These are phyloP conservation scores for Pestalotiopsis sp. DNA, from an alignment of 2,329 filamentous ascomycete genomes.

Conservation along the genomic window DNA sequence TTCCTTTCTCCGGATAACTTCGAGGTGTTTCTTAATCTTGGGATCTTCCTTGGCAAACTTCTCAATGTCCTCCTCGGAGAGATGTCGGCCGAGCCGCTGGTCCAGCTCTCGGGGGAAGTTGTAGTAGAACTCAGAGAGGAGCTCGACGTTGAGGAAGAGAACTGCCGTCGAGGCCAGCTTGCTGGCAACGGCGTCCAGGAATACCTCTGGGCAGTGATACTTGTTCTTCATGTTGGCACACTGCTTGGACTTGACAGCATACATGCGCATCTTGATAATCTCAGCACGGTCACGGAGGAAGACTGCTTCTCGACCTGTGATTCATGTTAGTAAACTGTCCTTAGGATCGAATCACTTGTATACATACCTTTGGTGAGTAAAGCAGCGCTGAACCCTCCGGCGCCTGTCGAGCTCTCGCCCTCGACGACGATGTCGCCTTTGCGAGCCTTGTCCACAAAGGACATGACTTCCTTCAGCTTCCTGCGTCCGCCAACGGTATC, in stretches of 20 bases:
- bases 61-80: constrained; percentile 81
- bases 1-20: constrained; percentile 90
- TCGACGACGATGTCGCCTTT: constrained; percentile 85
- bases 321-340: constrained; percentile 27
- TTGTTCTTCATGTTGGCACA: constrained; percentile 85
- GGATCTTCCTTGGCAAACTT: constrained; percentile 91
- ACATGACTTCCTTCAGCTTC: constrained; percentile 87
- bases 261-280: constrained; percentile 86
- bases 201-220: constrained; percentile 95
- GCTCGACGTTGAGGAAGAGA: constrained; percentile 94
- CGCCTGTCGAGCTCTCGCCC: constrained; percentile 80
- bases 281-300: constrained; percentile 92
- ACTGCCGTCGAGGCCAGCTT: constrained; percentile 95
- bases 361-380: constrained; percentile 77
- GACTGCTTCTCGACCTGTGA: constrained; percentile 81
- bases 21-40: constrained; percentile 84
- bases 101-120: constrained; percentile 95
- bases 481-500: constrained; percentile 76
- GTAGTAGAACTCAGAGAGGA: constrained; percentile 97
- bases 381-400: constrained; percentile 89
- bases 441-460: constrained; percentile 86
- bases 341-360: not conserved
- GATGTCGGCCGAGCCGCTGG: constrained; percentile 77
- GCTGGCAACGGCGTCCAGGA: constrained; percentile 94
- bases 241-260: constrained; percentile 88